Base-by-base conservation (phyloP, 768 basidiomycete species). In the Clitopilus hobsonii region DNA sequence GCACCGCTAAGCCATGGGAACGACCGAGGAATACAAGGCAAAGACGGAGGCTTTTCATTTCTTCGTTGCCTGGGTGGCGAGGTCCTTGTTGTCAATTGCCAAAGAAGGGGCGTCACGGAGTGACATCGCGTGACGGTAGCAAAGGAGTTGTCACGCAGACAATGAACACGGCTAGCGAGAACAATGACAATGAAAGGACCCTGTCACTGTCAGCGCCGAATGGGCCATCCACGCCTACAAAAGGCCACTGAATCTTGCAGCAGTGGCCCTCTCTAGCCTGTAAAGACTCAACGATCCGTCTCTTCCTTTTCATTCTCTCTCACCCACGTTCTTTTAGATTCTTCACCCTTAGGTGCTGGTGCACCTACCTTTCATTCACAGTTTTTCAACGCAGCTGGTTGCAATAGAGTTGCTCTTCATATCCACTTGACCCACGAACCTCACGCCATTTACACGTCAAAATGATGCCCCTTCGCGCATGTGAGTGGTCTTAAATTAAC, bases 391-490 rank as follows among this genome's bases (percentile, higher is more conserved):
- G 41, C 41, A 45, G 41, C 58, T 59, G 57, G 59, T 58, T 54
- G 60, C 63, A 49, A n/a, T n/a, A n/a, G n/a, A n/a, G n/a, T 47
- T 52, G 32, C 38, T 54, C 11, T 29, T 49, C 55, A 16, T 16
- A 23, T 18, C 27, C 55, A 36, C 32, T 45, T 52, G 27, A 28
- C 13, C 32, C 32, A 36, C 32, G 32, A 36, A 3, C 13, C n/a
- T 36, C 3, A 36, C 32, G 10, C 32, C 18, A 11, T 29, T 5
- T 36, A 30, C 38, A 45, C 47, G 22, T 45, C 26, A 52, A 14
- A 29, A 56, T 51, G 54, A 60, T 65, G 62, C 56, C 64, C 45
- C 62, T 55, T 55, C 59, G 64, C 51, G 64, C 63, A 54, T 64
- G 65, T 66, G 54, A 58, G 62, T 61, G 10, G 3, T 11, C 38